These are phyloP conservation scores for Pseudomicrostroma phylloplanum DNA, from an alignment of 1,284 basidiomycete species.

Conservation along the genomic window DNA sequence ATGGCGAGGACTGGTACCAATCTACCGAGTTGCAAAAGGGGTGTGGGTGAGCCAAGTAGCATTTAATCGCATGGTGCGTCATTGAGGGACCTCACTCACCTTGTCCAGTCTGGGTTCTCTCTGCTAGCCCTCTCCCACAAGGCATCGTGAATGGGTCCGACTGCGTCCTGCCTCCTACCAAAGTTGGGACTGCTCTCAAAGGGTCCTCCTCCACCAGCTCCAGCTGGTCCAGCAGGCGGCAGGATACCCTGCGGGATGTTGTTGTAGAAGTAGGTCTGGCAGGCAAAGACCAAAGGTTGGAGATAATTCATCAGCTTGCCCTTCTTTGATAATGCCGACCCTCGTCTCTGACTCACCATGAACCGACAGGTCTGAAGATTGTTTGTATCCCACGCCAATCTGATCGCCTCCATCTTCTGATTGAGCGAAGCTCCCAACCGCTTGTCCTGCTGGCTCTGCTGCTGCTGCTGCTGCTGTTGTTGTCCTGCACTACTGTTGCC, in stretches of 20 bases:
- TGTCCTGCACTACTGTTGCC: neutral
- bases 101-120: constrained; percentile 36
- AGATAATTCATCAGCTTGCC: constrained; percentile 9
- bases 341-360: constrained; percentile 15
- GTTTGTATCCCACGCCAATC: constrained; percentile 39
- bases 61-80: neutral
- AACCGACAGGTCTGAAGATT: constrained; percentile 42
- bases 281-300: neutral
- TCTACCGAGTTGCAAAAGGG: constrained; percentile 4
- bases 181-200: constrained; percentile 32
- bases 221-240: neutral
- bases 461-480: constrained; percentile 11
- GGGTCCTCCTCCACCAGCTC: constrained; percentile 13
- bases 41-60: constrained; percentile 15
- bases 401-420: constrained; percentile 36
- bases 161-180: constrained; percentile 36
- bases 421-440: constrained; percentile 35
- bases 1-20: constrained; percentile 44
- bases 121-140: constrained; percentile 40
- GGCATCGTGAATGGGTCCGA: constrained; percentile 42
- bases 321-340: neutral
- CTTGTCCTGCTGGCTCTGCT: constrained; percentile 24
- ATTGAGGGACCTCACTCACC: constrained; percentile 16
- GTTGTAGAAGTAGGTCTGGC: constrained; percentile 38
- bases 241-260: constrained; percentile 14